phyloP scores from a whole-genome alignment of 768 basidiomycete genomes.

The Serendipita sp. region DNA sequence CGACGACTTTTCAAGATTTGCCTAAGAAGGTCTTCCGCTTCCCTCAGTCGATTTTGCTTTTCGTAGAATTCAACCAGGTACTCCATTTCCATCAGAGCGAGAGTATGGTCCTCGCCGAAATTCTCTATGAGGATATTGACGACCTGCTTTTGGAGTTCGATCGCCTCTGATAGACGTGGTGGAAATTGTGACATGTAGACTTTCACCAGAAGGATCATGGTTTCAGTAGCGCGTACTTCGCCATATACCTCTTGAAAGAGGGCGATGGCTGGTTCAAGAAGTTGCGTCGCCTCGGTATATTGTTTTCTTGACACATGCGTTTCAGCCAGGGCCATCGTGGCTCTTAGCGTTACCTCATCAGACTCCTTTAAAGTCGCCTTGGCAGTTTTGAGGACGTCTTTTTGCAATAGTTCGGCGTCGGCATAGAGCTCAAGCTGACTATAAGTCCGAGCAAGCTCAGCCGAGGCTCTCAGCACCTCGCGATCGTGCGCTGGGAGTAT shows the following conservation, averaged over 20 bases:
- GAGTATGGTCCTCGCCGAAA: not conserved
- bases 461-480: not conserved
- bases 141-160: not conserved
- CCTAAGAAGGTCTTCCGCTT: not conserved
- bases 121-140: not conserved
- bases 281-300: not conserved
- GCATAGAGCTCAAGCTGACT: not conserved
- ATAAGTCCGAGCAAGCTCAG: not conserved
- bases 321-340: not conserved
- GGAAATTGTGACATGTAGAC: not conserved
- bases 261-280: not conserved
- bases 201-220: not conserved
- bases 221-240: not conserved
- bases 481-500: not conserved
- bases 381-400: not conserved
- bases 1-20: not conserved
- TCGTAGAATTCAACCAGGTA: not conserved
- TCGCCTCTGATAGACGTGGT: not conserved
- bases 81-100: not conserved
- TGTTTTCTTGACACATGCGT: not conserved
- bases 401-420: not conserved
- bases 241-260: not conserved
- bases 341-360: not conserved
- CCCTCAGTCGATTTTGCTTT: not conserved
- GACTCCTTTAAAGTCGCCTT: not conserved